Evolutionary conservation across 2,329 filamentous ascomycete species (phyloP).

Genomic region (Pezicula carpinea): DNA sequence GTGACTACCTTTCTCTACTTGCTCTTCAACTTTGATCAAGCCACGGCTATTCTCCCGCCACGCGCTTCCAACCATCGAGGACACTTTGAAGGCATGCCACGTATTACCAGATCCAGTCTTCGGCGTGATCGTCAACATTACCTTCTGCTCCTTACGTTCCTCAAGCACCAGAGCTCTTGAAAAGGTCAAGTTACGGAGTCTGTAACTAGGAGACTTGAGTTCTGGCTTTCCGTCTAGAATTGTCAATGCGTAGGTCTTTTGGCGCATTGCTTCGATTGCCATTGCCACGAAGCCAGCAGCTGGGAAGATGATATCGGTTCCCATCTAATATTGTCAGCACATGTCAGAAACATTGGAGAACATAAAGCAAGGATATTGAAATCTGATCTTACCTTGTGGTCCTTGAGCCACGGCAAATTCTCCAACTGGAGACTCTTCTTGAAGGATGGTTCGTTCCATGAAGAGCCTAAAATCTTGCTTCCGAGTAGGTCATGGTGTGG

Average conservation of each 20-base stretch:
- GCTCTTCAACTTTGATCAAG: slow-evolving; percentile 5
- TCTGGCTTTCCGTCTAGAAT: not conserved
- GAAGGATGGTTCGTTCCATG: slow-evolving; percentile 20
- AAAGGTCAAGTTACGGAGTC: slow-evolving; percentile 16
- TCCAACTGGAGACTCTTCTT: slow-evolving; percentile 21
- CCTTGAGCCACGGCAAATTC: slow-evolving; percentile 48
- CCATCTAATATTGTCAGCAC: no score
- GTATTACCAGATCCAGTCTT: not conserved
- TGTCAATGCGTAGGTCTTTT: slow-evolving; percentile 2
- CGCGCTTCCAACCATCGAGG: slow-evolving; percentile 14
- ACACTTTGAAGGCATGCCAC: slow-evolving; percentile 26
- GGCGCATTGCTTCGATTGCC: slow-evolving; percentile 17
- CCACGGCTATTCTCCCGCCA: slow-evolving; percentile 26
- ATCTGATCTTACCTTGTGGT: no score
- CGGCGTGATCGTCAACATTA: not conserved
- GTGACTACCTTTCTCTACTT: not conserved
- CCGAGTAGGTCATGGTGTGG: slow-evolving; percentile 48
- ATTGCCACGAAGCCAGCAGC: slow-evolving; percentile 13
- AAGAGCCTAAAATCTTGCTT: slow-evolving; percentile 12
- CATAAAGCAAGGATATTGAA: no score
- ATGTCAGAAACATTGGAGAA: no score
- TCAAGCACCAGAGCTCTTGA: slow-evolving; percentile 19
- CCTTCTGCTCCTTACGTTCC: slow-evolving; percentile 2
- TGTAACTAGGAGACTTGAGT: slow-evolving; percentile 4
- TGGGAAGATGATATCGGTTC: slow-evolving; percentile 46